Percentiles rank a stretch among this genome's conserved stretches.
These are phyloP conservation scores for Tylopilus orsonianus DNA, from an alignment of 1,284 basidiomycete species.

Conservation along the genomic window DNA sequence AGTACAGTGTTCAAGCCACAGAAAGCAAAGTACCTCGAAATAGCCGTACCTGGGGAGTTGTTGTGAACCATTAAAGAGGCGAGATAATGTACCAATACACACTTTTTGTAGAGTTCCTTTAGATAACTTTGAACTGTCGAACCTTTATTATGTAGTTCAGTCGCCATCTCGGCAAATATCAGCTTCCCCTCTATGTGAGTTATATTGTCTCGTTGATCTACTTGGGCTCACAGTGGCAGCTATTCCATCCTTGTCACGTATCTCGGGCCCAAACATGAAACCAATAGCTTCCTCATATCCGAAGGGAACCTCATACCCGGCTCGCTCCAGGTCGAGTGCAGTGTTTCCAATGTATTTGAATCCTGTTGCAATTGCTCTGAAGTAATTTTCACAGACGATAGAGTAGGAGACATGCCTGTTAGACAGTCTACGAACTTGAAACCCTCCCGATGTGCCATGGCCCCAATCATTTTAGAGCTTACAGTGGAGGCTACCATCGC, in stretches of 20 bases:
- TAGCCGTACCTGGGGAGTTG: slow-evolving; percentile 52
- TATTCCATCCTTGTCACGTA: slow-evolving; percentile 85
- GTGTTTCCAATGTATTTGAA: slow-evolving; percentile 87
- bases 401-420: slow-evolving; percentile 53
- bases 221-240: slow-evolving; percentile 58
- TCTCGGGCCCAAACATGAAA: slow-evolving; percentile 75
- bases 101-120: slow-evolving; percentile 66
- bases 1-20: background rate
- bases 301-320: slow-evolving; percentile 75
- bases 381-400: background rate
- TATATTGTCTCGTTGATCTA: background rate
- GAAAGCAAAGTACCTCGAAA: slow-evolving; percentile 14
- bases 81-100: slow-evolving; percentile 14
- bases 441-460: slow-evolving; percentile 71
- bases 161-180: slow-evolving; percentile 66
- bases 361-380: slow-evolving; percentile 40
- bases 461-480: slow-evolving; percentile 83
- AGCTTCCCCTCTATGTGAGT: slow-evolving; percentile 39
- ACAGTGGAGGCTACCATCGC: slow-evolving; percentile 87
- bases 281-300: slow-evolving; percentile 90
- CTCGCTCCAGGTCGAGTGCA: slow-evolving; percentile 58
- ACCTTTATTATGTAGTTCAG: slow-evolving; percentile 48
- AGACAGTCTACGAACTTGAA: slow-evolving; percentile 82
- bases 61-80: slow-evolving; percentile 5
- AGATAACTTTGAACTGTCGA: slow-evolving; percentile 58